These are phyloP conservation scores for Papilionanthe hybrid DNA, from an alignment of 116 monocot species.

Conservation along the genomic window DNA sequence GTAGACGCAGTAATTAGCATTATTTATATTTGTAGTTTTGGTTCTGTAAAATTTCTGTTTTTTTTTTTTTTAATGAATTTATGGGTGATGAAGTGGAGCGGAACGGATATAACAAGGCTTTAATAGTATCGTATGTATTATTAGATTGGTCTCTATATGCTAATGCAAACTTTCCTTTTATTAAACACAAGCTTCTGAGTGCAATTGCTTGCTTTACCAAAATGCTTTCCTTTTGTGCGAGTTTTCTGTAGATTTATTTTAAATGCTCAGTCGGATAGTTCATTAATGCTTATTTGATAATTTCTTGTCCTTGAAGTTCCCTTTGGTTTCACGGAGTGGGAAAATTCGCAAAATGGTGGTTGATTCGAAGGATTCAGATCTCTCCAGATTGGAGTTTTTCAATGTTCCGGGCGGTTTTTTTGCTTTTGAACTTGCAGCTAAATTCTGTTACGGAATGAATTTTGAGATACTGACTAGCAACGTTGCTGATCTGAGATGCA, in stretches of 20 bases:
- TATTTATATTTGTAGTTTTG: too few species aligned
- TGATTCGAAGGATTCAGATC: slow-evolving; percentile 47
- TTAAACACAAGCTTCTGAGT: neutral
- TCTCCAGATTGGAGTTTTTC: slow-evolving; percentile 48
- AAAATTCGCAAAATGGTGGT: slow-evolving; percentile 60
- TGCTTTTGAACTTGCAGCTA: slow-evolving; percentile 65
- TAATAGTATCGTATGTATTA: neutral
- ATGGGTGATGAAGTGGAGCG: neutral
- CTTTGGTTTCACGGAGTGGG: slow-evolving; percentile 56
- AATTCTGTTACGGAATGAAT: slow-evolving; percentile 73
- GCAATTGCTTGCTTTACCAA: neutral
- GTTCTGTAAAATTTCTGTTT: too few species aligned
- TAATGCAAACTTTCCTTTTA: neutral
- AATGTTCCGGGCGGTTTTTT: slow-evolving; percentile 57
- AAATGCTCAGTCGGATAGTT: too few species aligned
- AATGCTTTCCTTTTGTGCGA: neutral
- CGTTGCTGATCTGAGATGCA: slow-evolving; percentile 51
- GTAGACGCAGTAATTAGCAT: too few species aligned
- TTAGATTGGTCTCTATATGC: neutral
- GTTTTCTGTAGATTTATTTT: neutral
- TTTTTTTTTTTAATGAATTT: too few species aligned
- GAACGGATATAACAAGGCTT: neutral
- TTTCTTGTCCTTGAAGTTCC: slow-evolving; percentile 40
- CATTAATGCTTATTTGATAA: neutral
- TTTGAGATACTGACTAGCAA: slow-evolving; percentile 61